phyloP scores from a whole-genome alignment of 2,329 filamentous ascomycete species.

The Diaporthe sp. region DNA sequence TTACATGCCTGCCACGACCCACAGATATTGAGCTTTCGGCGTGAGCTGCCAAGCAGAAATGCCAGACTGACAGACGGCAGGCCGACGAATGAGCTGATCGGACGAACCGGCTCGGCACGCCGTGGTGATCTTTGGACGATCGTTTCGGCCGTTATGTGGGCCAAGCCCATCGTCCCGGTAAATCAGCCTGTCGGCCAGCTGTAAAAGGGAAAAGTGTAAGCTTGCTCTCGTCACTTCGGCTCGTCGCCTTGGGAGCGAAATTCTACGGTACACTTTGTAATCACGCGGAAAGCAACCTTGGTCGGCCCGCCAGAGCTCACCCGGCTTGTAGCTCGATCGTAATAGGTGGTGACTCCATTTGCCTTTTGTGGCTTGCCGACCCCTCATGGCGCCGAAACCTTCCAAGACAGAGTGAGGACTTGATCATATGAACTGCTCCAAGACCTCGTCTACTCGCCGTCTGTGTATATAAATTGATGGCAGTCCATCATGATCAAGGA shows the following conservation, averaged over 20 bases:
- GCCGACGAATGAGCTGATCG: slow-evolving; percentile 7
- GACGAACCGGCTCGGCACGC: slow-evolving; percentile 2
- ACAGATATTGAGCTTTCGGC: slow-evolving; percentile 13
- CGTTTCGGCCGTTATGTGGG: neutral
- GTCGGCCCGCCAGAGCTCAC: neutral
- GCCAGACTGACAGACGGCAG: too few relatives aligned
- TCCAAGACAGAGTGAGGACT: neutral
- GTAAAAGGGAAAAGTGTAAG: slow-evolving; percentile 10
- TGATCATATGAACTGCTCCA: neutral
- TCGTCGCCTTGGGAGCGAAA: neutral
- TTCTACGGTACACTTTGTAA: neutral
- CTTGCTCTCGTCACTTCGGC: neutral
- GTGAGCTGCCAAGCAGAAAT: slow-evolving; percentile 10
- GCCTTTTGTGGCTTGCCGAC: slow-evolving; percentile 13
- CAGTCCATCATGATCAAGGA: neutral
- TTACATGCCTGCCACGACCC: slow-evolving; percentile 28
- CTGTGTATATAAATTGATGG: neutral
- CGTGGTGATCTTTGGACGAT: neutral
- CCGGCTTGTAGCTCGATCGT: neutral
- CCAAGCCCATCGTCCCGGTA: neutral
- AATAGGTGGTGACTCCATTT: neutral
- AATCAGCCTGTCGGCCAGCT: slow-evolving; percentile 12
- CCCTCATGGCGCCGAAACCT: slow-evolving; percentile 15
- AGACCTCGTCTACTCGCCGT: neutral
- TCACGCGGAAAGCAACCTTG: neutral